These are phyloP conservation scores for Paraphaeosphaeria minitans DNA, from an alignment of 2,329 filamentous ascomycete species.

Conservation along the genomic window DNA sequence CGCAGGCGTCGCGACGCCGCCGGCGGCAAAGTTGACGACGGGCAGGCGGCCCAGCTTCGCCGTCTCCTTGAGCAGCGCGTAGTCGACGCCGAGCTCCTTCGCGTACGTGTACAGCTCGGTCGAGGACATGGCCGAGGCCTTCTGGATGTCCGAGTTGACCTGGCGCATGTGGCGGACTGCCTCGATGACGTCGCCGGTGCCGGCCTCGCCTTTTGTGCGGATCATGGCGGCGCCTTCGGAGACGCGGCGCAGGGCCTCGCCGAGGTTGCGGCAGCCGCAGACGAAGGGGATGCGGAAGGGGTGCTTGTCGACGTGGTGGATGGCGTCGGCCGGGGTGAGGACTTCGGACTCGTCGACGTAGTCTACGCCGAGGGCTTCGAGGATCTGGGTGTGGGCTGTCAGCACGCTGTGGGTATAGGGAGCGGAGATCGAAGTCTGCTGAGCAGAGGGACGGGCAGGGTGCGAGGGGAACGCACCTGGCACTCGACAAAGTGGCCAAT, in stretches of 20 bases:
- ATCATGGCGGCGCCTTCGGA: slow-evolving; percentile 98
- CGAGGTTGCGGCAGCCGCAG: slow-evolving; percentile 92
- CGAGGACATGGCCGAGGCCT: slow-evolving; percentile 68
- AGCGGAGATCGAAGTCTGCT: background rate
- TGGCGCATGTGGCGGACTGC: slow-evolving; percentile 95
- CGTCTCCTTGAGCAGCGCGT: slow-evolving; percentile 80
- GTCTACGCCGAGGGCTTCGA: slow-evolving; percentile 92
- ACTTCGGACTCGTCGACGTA: slow-evolving; percentile 99
- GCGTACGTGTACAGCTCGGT: slow-evolving; percentile 79
- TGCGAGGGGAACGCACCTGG: slow-evolving; percentile 59
- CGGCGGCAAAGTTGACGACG: slow-evolving; percentile 97
- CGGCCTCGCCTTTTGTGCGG: slow-evolving; percentile 96
- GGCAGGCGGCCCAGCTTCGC: slow-evolving; percentile 86
- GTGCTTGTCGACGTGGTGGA: slow-evolving; percentile 90
- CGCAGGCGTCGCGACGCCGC: slow-evolving; percentile 98
- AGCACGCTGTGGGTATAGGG: background rate
- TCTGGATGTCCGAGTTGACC: slow-evolving; percentile 79
- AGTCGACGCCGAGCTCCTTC: slow-evolving; percentile 79
- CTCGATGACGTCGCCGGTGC: slow-evolving; percentile 95
- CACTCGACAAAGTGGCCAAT: slow-evolving; percentile 99
- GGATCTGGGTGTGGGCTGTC: slow-evolving; percentile 64
- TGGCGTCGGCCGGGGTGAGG: slow-evolving; percentile 88
- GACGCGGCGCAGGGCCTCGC: slow-evolving; percentile 89
- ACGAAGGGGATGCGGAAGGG: slow-evolving; percentile 87
- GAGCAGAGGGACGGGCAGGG: background rate